Percentiles rank a stretch among this genome's conserved stretches.
Conservation (phyloP, 345 rosid species). For the Eucalyptus polybractea region DNA sequence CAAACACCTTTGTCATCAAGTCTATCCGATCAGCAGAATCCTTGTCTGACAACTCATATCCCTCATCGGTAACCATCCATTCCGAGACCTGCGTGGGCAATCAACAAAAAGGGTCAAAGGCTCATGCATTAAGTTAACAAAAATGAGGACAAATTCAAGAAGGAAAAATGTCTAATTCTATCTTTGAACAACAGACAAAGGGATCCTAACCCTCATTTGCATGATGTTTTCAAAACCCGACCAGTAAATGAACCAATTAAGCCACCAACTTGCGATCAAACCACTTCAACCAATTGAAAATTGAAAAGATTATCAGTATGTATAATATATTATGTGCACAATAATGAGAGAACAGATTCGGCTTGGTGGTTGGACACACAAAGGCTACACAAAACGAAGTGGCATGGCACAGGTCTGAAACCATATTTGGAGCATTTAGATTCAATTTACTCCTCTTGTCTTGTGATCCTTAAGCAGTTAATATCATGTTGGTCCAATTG, state of each 20-base stretch:
- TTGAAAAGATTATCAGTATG: neutral
- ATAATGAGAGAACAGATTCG: neutral
- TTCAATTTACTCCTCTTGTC: neutral
- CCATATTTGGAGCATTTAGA: neutral
- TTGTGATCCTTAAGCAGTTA: neutral
- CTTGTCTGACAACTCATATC: conserved; percentile 39
- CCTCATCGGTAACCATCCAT: conserved; percentile 66
- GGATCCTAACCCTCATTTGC: neutral
- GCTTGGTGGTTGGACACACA: neutral
- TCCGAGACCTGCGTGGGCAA: neutral
- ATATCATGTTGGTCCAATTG: neutral
- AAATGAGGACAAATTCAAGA: neutral
- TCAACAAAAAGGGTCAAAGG: neutral
- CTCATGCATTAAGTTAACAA: neutral
- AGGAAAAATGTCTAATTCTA: neutral
- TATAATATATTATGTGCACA: neutral
- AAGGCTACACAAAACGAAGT: neutral
- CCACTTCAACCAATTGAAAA: neutral
- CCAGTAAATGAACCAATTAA: neutral
- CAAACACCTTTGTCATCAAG: conserved; percentile 80
- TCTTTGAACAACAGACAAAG: neutral
- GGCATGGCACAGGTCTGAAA: neutral
- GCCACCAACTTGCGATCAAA: neutral
- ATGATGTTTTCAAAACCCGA: neutral
- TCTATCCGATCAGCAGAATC: conserved; percentile 69